Evolutionary conservation across 306 rosid genomes (phyloP).

Genomic region (Quercus alba): DNA sequence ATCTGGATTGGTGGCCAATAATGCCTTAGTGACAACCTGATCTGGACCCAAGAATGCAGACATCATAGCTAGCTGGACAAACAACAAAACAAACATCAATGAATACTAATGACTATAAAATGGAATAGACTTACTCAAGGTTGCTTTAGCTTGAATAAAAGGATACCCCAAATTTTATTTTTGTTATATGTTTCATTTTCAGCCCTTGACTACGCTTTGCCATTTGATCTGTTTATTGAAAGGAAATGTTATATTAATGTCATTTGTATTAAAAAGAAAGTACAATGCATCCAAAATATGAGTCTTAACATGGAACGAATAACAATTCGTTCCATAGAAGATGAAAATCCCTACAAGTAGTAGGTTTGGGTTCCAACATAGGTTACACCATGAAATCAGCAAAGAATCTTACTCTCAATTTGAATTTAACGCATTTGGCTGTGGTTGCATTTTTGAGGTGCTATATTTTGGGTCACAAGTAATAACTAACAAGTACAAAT

Average conservation of each 20-base stretch:
- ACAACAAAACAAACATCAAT: not conserved
- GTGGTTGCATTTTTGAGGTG: not conserved
- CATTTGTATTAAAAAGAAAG: not conserved
- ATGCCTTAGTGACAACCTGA: constrained; percentile 70
- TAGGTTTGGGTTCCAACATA: not conserved
- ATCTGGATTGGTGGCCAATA: constrained; percentile 72
- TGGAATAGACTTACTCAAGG: not conserved
- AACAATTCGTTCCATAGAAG: no score
- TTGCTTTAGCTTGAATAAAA: not conserved
- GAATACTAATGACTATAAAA: not conserved
- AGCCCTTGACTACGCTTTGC: not conserved
- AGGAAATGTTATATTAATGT: not conserved
- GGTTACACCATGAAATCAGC: not conserved
- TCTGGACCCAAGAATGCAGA: constrained; percentile 94
- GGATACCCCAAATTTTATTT: not conserved
- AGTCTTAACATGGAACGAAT: no score
- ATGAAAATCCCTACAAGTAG: no score
- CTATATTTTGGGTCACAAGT: not conserved
- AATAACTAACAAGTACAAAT: not conserved
- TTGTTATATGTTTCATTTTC: not conserved
- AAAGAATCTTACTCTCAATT: not conserved
- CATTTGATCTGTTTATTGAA: not conserved
- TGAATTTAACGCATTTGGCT: not conserved
- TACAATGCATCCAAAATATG: not conserved
- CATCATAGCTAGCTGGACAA: constrained; percentile 76